Base-by-base conservation (phyloP, 139 green algal genomes). In the Ettlia oleoabundans region DNA sequence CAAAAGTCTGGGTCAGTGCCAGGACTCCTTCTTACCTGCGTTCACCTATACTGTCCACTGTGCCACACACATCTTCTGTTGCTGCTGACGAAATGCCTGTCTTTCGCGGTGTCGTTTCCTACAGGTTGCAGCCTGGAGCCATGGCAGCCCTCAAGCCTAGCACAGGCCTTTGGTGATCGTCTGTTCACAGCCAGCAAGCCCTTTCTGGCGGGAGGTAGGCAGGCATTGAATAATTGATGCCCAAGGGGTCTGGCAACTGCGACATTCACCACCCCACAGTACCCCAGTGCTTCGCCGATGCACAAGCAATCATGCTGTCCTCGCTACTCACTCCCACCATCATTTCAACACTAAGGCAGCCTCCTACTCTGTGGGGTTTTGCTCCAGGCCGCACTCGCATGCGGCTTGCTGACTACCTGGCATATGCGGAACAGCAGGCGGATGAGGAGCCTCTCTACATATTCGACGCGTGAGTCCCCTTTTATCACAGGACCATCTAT, bases 361-460 rank as follows among this genome's bases (percentile, higher is more conserved):
- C 47, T 24, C 47, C 47, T 15, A 10, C 10, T 58, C 47, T 58
- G 47, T 15, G 47, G 15, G 1, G 22, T 21, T 13, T n/a, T n/a
- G n/a, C n/a, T n/a, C n/a, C 63, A 75, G 78, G 65, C 26, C 78
- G 78, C 78, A 83, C 51, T 19, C 35, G 21, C 35, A 86, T 86
- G 82, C 42, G 51, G 47, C 73, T 86, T 42, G 43, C 37, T 0
- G 47, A 82, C 37, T 86, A 86, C 32, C 32, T 82, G 4, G 42
- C 70, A 28, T 86, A 86, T 38, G 35, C 35, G 30, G 8, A 5
- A 3, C 28, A 68, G 22, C 82, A 82, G 51, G 47, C 64, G 4
- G 82, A 86, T 21, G 82, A 86, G 74, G 82, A 86, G 63, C 82
- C 82, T 6, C 73, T 86, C 28, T 86, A 86, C 74, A 86, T 86